A percentile compares a stretch with the other conserved stretches of the same genome.
phyloP scores from a whole-genome alignment of 805 yeast species.

The Myxozyma lipomycoides region DNA sequence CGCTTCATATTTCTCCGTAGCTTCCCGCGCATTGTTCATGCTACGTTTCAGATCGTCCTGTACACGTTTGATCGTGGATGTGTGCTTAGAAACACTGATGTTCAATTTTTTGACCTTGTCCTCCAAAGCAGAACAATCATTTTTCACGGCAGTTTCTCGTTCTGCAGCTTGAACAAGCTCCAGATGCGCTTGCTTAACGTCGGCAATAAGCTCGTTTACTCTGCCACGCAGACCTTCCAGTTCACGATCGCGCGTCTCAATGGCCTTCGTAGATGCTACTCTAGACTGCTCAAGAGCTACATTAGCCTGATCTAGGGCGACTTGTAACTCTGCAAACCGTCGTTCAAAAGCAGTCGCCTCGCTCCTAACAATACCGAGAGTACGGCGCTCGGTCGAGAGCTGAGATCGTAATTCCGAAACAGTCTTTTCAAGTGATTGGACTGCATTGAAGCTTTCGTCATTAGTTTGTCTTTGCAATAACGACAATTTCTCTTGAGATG shows the following conservation, averaged over 20 bases:
- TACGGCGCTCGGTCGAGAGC: not conserved
- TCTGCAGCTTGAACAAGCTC: not conserved
- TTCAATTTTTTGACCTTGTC: not conserved
- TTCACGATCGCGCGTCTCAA: not conserved
- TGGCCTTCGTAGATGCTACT: not conserved
- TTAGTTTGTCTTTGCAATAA: not conserved
- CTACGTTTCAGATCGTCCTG: slow-evolving; percentile 45
- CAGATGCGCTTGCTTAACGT: not conserved
- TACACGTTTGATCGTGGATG: not conserved
- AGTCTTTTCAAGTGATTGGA: not conserved
- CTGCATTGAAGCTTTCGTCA: not conserved
- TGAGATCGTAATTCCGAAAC: not conserved
- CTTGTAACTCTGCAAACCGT: not conserved
- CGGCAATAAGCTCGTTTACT: not conserved
- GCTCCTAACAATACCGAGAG: not conserved
- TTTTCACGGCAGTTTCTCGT: not conserved
- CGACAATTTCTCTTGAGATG: not conserved
- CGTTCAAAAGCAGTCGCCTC: not conserved
- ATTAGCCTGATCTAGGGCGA: not conserved
- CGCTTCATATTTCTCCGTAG: slow-evolving; percentile 52
- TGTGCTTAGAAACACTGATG: not conserved
- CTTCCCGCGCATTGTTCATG: slow-evolving; percentile 44
- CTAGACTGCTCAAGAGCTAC: not conserved
- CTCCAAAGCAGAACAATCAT: not conserved
- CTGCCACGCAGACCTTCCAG: not conserved